Evolutionary conservation across 1,139 yeast genomes (phyloP).

Genomic region (Yamadazyma buinensis): DNA sequence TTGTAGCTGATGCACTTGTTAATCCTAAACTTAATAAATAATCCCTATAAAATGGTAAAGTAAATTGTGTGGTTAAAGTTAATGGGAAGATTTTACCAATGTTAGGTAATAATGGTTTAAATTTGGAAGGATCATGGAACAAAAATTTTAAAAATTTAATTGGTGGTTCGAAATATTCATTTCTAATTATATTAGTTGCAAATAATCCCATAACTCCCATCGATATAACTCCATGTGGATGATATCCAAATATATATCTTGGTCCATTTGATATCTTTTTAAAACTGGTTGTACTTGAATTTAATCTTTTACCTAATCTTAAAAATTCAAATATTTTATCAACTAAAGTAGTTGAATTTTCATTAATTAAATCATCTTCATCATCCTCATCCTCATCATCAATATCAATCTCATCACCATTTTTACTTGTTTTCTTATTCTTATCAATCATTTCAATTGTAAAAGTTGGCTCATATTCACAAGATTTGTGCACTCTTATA

Average conservation of each 20-base stretch:
- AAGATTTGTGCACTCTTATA: constrained; percentile 65
- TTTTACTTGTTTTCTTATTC: constrained; percentile 27
- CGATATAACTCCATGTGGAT: constrained; percentile 96
- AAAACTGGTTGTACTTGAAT: constrained; percentile 19
- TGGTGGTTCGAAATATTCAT: constrained; percentile 43
- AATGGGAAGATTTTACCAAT: constrained; percentile 68
- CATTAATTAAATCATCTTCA: constrained; percentile 44
- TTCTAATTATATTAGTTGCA: constrained; percentile 68
- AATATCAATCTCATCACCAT: constrained; percentile 32
- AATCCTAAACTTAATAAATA: constrained; percentile 78
- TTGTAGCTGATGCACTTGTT: constrained; percentile 77
- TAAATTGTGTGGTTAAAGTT: constrained; percentile 81
- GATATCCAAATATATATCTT: constrained; percentile 85
- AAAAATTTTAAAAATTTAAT: constrained; percentile 51
- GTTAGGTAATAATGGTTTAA: constrained; percentile 69
- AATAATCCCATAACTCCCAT: constrained; percentile 88
- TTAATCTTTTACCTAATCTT: constrained; percentile 38
- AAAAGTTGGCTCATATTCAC: constrained; percentile 74
- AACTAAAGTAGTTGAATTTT: constrained; percentile 33
- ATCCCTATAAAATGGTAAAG: constrained; percentile 85
- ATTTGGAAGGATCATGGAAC: constrained; percentile 40
- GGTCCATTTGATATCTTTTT: constrained; percentile 57
- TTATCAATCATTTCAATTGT: constrained; percentile 18
- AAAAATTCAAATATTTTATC: constrained; percentile 35
- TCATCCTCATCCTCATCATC: constrained; percentile 23